Conservation (phyloP, 2,329 filamentous ascomycete species). For the Emmonsiellopsis sp. region DNA sequence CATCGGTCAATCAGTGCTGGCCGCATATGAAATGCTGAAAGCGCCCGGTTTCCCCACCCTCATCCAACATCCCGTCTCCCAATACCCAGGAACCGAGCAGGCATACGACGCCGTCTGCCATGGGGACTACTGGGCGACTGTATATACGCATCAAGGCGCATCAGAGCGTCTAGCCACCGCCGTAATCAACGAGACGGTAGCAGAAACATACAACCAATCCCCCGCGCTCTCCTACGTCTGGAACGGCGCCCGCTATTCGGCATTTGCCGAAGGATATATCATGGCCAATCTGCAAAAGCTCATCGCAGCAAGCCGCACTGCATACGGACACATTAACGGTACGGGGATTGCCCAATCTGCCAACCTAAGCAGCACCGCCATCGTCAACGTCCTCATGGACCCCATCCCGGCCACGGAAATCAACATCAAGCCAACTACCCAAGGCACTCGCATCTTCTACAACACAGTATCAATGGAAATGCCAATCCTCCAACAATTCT, state of each 20-base stretch:
- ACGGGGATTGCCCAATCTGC: slow-evolving; percentile 18
- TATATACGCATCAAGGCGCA: slow-evolving; percentile 27
- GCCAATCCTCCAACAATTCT: slow-evolving; percentile 41
- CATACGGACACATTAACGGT: slow-evolving; percentile 27
- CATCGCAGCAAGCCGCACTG: slow-evolving; percentile 23
- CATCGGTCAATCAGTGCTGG: slow-evolving; percentile 24
- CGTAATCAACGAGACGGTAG: slow-evolving; percentile 24
- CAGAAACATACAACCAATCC: slow-evolving; percentile 26
- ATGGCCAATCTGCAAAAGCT: slow-evolving; percentile 24
- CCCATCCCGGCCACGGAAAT: slow-evolving; percentile 28
- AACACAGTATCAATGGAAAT: slow-evolving; percentile 39
- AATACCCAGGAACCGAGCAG: slow-evolving; percentile 8
- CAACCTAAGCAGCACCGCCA: slow-evolving; percentile 20
- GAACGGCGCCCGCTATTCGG: slow-evolving; percentile 39
- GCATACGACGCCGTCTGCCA: slow-evolving; percentile 22
- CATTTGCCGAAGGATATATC: slow-evolving; percentile 28
- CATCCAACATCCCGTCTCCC: not conserved
- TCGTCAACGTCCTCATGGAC: slow-evolving; percentile 27
- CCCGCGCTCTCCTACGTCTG: slow-evolving; percentile 34
- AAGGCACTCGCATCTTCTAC: slow-evolving; percentile 36
- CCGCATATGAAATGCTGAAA: slow-evolving; percentile 23
- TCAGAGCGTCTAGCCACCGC: slow-evolving; percentile 29
- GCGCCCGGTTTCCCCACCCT: slow-evolving; percentile 23
- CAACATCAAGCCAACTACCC: slow-evolving; percentile 34
- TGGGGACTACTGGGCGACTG: slow-evolving; percentile 28